phyloP scores from a whole-genome alignment of 805 yeast genomes.

The Vanderwaltozyma yarrowii region DNA sequence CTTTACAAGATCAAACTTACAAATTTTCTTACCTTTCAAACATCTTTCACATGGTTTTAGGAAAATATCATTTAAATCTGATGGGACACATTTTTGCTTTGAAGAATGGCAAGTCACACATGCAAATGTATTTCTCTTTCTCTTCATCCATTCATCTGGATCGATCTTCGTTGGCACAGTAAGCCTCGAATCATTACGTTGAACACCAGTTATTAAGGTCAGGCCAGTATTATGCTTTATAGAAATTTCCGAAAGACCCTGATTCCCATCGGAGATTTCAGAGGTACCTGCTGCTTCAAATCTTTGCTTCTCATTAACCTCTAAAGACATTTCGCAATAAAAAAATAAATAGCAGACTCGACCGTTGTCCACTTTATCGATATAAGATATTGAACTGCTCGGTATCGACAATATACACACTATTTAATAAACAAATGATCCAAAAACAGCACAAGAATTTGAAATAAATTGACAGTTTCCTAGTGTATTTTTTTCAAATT shows the following conservation, averaged over 20 bases:
- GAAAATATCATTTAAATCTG: slow-evolving; percentile 36
- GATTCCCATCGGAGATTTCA: not conserved
- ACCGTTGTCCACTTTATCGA: too few species aligned
- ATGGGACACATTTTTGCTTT: slow-evolving; percentile 77
- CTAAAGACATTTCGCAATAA: too few species aligned
- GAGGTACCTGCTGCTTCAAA: too few species aligned
- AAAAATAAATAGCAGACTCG: too few species aligned
- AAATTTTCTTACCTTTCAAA: slow-evolving; percentile 45
- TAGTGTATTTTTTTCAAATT: too few species aligned
- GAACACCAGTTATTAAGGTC: slow-evolving; percentile 16
- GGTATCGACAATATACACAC: too few species aligned
- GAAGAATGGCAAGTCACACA: slow-evolving; percentile 54
- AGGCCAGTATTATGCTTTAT: not conserved
- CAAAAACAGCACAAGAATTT: too few species aligned
- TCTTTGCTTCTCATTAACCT: too few species aligned
- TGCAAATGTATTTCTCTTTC: slow-evolving; percentile 28
- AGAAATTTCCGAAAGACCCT: not conserved
- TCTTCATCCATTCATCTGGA: slow-evolving; percentile 14
- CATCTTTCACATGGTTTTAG: slow-evolving; percentile 68
- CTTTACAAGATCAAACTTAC: slow-evolving; percentile 59
- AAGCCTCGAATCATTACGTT: slow-evolving; percentile 17
- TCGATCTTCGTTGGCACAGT: slow-evolving; percentile 16
- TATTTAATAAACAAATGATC: too few species aligned
- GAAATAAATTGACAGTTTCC: too few species aligned
- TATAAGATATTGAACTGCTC: too few species aligned